Evolutionary conservation across 805 yeast species (phyloP).

Genomic region (Kluyveromyces starmeri): DNA sequence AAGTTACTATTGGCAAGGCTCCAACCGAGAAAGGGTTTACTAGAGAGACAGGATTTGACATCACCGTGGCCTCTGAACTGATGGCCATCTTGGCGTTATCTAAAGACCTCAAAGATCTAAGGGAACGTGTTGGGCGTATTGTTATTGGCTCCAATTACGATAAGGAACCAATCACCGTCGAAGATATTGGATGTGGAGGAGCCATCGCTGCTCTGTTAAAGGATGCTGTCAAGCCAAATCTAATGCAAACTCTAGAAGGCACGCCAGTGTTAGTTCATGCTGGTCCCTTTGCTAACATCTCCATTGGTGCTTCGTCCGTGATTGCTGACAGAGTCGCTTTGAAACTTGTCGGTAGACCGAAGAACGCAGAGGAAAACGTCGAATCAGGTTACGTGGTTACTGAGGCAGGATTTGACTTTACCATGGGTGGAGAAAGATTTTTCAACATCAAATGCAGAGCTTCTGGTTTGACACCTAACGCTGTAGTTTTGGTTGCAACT

Average conservation of each 20-base stretch:
- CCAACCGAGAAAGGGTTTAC: conserved; percentile 86
- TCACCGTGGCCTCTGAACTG: conserved; percentile 91
- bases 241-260: conserved; percentile 84
- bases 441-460: conserved; percentile 75
- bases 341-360: conserved; percentile 61
- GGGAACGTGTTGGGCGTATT: conserved; percentile 78
- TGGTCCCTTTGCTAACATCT: conserved; percentile 82
- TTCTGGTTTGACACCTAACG: conserved; percentile 71
- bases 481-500: conserved; percentile 74
- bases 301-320: conserved; percentile 79
- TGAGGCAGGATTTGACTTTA: conserved; percentile 84
- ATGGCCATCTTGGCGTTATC: conserved; percentile 93
- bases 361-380: conserved; percentile 35
- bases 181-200: conserved; percentile 83
- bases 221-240: conserved; percentile 76
- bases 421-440: conserved; percentile 89
- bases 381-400: conserved; percentile 71
- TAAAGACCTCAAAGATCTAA: conserved; percentile 68
- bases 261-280: conserved; percentile 84
- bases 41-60: conserved; percentile 87
- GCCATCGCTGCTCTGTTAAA: conserved; percentile 74
- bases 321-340: conserved; percentile 77
- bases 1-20: conserved; percentile 83
- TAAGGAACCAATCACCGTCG: conserved; percentile 84
- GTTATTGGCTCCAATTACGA: conserved; percentile 73